A percentile compares a stretch with the other conserved stretches of the same genome.
phyloP scores from a whole-genome alignment of 257 asterid genomes.

The Paraleonurus japonicus region DNA sequence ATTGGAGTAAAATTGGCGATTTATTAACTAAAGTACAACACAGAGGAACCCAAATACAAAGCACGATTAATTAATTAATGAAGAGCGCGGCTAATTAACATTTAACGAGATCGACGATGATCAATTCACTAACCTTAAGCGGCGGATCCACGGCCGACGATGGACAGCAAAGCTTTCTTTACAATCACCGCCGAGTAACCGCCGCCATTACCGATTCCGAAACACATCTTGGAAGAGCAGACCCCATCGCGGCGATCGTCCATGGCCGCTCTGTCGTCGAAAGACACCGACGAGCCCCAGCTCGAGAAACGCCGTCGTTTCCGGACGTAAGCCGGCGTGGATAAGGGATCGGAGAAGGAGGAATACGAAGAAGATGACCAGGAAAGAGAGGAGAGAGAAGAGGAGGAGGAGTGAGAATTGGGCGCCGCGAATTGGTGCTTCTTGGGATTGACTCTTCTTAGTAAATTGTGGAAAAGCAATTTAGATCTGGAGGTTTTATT shows the following conservation, averaged over 20 bases:
- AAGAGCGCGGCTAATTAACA: not conserved
- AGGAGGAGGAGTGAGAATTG: slow-evolving; percentile 23
- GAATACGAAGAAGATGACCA: slow-evolving; percentile 30
- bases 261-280: slow-evolving; percentile 18
- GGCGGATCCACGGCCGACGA: slow-evolving; percentile 44
- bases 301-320: slow-evolving; percentile 36
- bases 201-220: slow-evolving; percentile 22
- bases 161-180: slow-evolving; percentile 41
- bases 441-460: slow-evolving; percentile 31
- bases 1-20: slow-evolving; percentile 19
- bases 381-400: slow-evolving; percentile 29
- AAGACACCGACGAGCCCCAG: slow-evolving; percentile 34
- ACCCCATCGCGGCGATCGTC: slow-evolving; percentile 10
- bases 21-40: slow-evolving; percentile 20
- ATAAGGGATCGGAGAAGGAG: slow-evolving; percentile 33
- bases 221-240: slow-evolving; percentile 20
- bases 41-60: not conserved
- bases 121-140: slow-evolving; percentile 9
- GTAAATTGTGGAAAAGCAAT: slow-evolving; percentile 26
- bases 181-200: slow-evolving; percentile 24
- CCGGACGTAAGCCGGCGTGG: slow-evolving; percentile 20
- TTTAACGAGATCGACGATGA: not conserved
- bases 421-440: slow-evolving; percentile 8
- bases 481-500: slow-evolving; percentile 31
- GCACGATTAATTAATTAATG: not conserved